Evolutionary conservation across 257 asterid species (phyloP), one percentile per base, ranked within the genome.

Genomic region (Primulina huaijiensis): DNA sequence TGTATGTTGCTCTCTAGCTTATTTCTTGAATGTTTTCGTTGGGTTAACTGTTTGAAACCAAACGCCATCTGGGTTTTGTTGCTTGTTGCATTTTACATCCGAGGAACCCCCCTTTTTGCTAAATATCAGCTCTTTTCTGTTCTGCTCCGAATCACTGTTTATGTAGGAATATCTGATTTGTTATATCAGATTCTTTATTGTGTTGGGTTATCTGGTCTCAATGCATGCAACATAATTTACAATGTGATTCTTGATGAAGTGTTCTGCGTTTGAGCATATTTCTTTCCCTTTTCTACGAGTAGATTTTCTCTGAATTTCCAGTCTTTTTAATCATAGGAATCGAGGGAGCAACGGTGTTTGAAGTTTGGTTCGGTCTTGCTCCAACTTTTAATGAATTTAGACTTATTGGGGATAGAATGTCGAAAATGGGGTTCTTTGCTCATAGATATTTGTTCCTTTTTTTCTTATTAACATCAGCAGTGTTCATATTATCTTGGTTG

Each of bases 401-500:
- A 11, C 57, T 66, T 60, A 19, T 73, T 53, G 58, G 60, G 68
- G 38, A 62, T 63, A 65, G 67, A 68, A 86, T 86, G 87, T 73
- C 86, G 5, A 81, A 86, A 70, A 81, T 76, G 81, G 89, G 88
- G 43, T 62, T 73, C 60, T 69, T 70, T 7, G 71, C 84, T 64
- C 78, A 83, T 66, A 93, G 82, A 81, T 80, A 89, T 72, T 74
- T 91, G n/a, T 82, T 82, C 65, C 80, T 77, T 75, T 85, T 88
- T 85, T 89, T 90, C 76, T 74, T 87, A 67, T 46, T 87, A 59
- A 76, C 92, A 40, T 78, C 94, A 1, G 68, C 81, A 52, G 66
- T 93, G 74, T 86, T 93, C 78, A 67, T 90, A 31, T 66, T 82
- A n/a, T 90, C 96, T 71, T 89, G 95, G 96, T 87, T 88, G 68